These are phyloP conservation scores for Cladosporium sp. DNA, from an alignment of 2,329 filamentous ascomycete species.

Conservation along the genomic window DNA sequence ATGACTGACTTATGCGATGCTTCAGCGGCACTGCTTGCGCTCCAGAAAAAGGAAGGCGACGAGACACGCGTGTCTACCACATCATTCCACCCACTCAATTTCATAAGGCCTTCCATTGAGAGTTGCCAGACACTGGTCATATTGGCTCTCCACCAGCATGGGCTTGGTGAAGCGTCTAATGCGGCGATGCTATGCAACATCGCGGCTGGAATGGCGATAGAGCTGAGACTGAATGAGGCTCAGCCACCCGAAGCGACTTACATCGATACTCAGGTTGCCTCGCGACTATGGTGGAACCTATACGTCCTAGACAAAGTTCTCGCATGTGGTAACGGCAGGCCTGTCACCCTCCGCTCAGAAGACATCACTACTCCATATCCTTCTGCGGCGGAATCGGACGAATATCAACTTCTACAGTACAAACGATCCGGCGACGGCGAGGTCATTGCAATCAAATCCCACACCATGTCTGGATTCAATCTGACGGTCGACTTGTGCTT, in stretches of 20 bases:
- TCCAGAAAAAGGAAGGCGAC: slow-evolving; percentile 6
- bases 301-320: slow-evolving; percentile 16
- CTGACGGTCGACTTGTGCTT: slow-evolving; percentile 6
- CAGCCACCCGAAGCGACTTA: background rate
- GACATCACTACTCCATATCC: slow-evolving; percentile 8
- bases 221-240: slow-evolving; percentile 8
- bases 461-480: slow-evolving; percentile 12
- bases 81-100: slow-evolving; percentile 16
- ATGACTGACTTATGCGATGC: background rate
- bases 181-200: slow-evolving; percentile 15
- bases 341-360: slow-evolving; percentile 1
- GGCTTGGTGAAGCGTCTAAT: slow-evolving; percentile 11
- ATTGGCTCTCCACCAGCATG: slow-evolving; percentile 10
- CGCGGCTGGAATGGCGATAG: slow-evolving; percentile 13
- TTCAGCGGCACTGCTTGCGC: slow-evolving; percentile 9
- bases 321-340: slow-evolving; percentile 5
- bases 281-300: slow-evolving; percentile 11
- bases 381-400: slow-evolving; percentile 14
- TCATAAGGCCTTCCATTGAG: slow-evolving; percentile 11
- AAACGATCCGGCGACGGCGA: background rate
- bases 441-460: slow-evolving; percentile 4
- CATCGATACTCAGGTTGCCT: slow-evolving; percentile 8
- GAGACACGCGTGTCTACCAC: background rate
- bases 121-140: slow-evolving; percentile 17
- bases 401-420: slow-evolving; percentile 6